Base-by-base conservation (phyloP, 192 early-diverging fungal species). In the Nowakowskiella sp. region DNA sequence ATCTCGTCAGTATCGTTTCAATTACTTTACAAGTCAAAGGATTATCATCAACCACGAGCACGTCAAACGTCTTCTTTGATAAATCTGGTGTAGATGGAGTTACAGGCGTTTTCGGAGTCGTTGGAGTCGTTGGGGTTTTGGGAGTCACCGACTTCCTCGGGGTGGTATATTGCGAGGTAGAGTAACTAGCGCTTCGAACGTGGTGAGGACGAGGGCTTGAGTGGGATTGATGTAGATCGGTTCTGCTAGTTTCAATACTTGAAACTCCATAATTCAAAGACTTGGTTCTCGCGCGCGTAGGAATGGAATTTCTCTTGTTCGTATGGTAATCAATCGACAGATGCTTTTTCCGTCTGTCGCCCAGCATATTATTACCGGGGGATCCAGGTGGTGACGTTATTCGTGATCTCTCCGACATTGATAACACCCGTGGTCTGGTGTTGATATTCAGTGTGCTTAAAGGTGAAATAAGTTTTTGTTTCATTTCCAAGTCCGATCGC, bases 11-110 rank as follows among this genome's bases (percentile, higher is more conserved):
- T 53, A 93, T 83, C n/a, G 85, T 87, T 65, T 97, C 93, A 53
- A 97, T 59, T 50, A 97, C 87, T 63, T 90, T 89, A 51, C 81
- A 78, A 34, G 83, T 81, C 33, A 93, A 85, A 4, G 89, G 89
- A 54, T 97, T 97, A 62, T 91, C 89, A 51, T 97, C 93, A 3
- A 85, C 92, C 36, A 97, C 80, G 10, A 97, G 58, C 47, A 80
- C 68, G 48, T 71, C 73, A 13, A 75, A 28, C 46, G 31, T 53
- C 26, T 49, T 44, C 8, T 31, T 22, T 44, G 8, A 33, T 57
- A 19, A 39, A 39, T 13, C 36, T 39, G 9, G 44, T 25, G 19
- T 22, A 7, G 24, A 25, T 31, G 52, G n/a, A 1, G 45, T 51
- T n/a, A 8, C 16, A 47, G 51, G 10, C 9, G 10, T 51, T 42